Conservation (phyloP, 2,329 filamentous ascomycete species). For the Lachnellula subtilissima region DNA sequence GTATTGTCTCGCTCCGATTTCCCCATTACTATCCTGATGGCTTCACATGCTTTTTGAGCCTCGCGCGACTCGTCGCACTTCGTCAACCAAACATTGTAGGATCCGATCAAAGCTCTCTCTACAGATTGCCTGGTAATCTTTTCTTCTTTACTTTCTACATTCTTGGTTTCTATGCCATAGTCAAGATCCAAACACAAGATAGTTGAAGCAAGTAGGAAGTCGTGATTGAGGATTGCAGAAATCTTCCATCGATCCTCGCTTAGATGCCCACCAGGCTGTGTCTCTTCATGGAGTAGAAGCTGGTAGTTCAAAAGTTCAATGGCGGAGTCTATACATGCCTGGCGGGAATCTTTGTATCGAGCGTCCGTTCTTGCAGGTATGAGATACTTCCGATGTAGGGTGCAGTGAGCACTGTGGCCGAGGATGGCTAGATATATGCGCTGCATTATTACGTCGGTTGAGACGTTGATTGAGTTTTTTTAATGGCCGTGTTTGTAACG, state of each 20-base stretch:
- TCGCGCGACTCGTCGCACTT: conserved; percentile 5
- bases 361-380: conserved; percentile 43
- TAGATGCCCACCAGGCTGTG: conserved; percentile 49
- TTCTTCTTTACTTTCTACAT: not conserved
- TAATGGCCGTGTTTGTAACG: conserved; percentile 44
- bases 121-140: not conserved
- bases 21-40: conserved; percentile 7
- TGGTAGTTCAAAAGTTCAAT: conserved; percentile 44
- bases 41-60: conserved; percentile 7
- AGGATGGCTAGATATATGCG: conserved; percentile 41
- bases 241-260: conserved; percentile 50
- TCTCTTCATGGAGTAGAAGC: conserved; percentile 41
- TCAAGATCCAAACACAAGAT: conserved; percentile 41
- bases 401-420: conserved; percentile 35
- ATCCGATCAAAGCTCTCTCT: not conserved
- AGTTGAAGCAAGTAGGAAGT: conserved; percentile 56
- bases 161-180: not conserved
- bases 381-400: conserved; percentile 7
- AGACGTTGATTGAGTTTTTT: conserved; percentile 42
- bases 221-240: conserved; percentile 52
- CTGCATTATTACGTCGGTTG: conserved; percentile 43
- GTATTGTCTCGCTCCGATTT: not conserved
- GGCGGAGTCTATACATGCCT: conserved; percentile 46
- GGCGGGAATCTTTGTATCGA: conserved; percentile 47
- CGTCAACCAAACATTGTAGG: conserved; percentile 4